Conservation (phyloP, 202 grass and related monocot species). For the Dendrocalamus latiflorus region DNA sequence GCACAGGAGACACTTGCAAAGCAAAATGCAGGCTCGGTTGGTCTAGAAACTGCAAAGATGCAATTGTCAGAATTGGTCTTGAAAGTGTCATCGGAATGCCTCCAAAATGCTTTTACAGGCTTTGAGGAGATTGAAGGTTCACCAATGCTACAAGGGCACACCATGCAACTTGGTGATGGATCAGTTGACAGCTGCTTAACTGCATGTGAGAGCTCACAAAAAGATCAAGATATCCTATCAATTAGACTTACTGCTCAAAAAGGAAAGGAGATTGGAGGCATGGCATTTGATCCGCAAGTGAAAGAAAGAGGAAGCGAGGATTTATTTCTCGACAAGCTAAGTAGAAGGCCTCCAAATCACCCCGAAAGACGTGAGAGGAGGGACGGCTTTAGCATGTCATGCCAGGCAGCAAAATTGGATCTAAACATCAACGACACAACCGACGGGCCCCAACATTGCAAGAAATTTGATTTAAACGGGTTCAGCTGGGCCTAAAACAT, state of each 20-base stretch:
- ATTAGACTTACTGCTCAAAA: slow-evolving; percentile 51
- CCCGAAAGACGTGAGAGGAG: slow-evolving; percentile 39
- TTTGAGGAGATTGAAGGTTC: slow-evolving; percentile 51
- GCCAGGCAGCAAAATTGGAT: slow-evolving; percentile 51
- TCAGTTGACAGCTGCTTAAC: slow-evolving; percentile 91
- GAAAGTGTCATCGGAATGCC: slow-evolving; percentile 71
- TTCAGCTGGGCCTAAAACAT: slow-evolving; percentile 63
- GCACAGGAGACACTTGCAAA: slow-evolving; percentile 82
- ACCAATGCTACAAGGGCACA: slow-evolving; percentile 44
- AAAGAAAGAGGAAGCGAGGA: slow-evolving; percentile 44
- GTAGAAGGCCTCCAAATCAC: slow-evolving; percentile 49
- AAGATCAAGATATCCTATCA: slow-evolving; percentile 63
- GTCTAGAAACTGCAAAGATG: slow-evolving; percentile 66
- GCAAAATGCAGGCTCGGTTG: slow-evolving; percentile 60
- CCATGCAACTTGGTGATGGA: slow-evolving; percentile 57
- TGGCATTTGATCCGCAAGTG: slow-evolving; percentile 17
- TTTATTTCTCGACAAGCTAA: slow-evolving; percentile 55
- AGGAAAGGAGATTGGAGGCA: slow-evolving; percentile 43
- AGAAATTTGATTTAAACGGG: slow-evolving; percentile 90
- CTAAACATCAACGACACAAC: slow-evolving; percentile 65
- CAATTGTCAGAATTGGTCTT: slow-evolving; percentile 78
- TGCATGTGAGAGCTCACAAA: slow-evolving; percentile 67
- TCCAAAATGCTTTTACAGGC: slow-evolving; percentile 57
- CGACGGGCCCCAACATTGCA: slow-evolving; percentile 44
- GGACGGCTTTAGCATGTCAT: slow-evolving; percentile 42